Percentiles rank a stretch among this genome's conserved stretches.
Conservation (phyloP, 768 basidiomycete genomes). For the Lentinula sp. region DNA sequence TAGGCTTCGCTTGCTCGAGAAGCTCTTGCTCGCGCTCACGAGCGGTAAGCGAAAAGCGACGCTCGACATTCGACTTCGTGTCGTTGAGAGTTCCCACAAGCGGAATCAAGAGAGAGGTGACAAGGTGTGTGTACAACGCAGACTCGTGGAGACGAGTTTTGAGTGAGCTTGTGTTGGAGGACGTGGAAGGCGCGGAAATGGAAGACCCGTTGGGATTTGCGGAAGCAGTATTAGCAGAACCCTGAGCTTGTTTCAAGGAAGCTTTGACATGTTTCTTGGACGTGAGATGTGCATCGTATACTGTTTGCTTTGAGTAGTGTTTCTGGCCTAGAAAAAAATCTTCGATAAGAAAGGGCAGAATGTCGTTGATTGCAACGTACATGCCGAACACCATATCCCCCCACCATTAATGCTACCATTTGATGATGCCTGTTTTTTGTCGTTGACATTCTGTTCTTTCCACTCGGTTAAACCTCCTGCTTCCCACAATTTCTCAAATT, state of each 20-base stretch:
- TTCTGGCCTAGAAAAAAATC: conserved; percentile 67
- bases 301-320: conserved; percentile 92
- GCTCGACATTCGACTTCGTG: conserved; percentile 94
- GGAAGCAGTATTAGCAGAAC: conserved; percentile 33
- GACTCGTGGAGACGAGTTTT: conserved; percentile 53
- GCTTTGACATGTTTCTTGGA: conserved; percentile 97
- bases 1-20: conserved; percentile 58
- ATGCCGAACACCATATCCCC: conserved; percentile 94
- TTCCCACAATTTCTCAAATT: conserved; percentile 81
- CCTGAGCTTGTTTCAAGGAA: conserved; percentile 58
- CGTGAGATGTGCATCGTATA: conserved; percentile 92
- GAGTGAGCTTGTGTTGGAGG: conserved; percentile 21
- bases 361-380: conserved; percentile 41
- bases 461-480: conserved; percentile 70
- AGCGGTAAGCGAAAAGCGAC: conserved; percentile 94
- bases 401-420: conserved; percentile 32
- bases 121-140: conserved; percentile 68
- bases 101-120: conserved; percentile 56
- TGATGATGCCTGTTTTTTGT: conserved; percentile 15
- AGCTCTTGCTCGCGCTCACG: conserved; percentile 94
- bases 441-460: conserved; percentile 50
- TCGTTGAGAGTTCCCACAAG: conserved; percentile 71
- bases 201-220: conserved; percentile 55
- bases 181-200: conserved; percentile 20
- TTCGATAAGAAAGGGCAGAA: conserved; percentile 7